Conservation (phyloP, 176 grass and related monocot species). For the Cocos nucifera region DNA sequence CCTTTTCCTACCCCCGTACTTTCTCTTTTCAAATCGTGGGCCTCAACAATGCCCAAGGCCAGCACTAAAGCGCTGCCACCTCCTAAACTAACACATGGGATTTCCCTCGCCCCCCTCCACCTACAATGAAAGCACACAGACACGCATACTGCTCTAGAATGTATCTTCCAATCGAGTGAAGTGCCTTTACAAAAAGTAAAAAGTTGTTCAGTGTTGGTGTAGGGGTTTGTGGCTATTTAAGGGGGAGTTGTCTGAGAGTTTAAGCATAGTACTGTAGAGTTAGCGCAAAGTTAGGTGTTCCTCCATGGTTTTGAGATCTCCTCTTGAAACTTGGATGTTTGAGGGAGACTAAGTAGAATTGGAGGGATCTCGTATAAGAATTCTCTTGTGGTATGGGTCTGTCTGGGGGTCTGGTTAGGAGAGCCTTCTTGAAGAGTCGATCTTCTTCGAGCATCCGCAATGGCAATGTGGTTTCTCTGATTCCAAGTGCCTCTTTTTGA, state of each 20-base stretch:
- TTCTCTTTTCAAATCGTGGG: conserved; percentile 17
- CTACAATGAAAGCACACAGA: conserved; percentile 8
- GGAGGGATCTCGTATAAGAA: background rate
- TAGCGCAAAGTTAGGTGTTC: too few species aligned
- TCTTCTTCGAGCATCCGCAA: conserved; percentile 6
- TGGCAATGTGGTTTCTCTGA: conserved; percentile 21
- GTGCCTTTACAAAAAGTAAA: background rate
- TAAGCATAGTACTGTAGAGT: too few species aligned
- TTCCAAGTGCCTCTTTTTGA: too few species aligned
- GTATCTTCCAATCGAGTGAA: background rate
- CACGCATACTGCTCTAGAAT: background rate
- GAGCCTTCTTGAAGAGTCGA: conserved; percentile 51
- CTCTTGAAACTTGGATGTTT: too few species aligned
- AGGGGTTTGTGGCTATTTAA: too few species aligned
- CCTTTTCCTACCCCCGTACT: background rate
- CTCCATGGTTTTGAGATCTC: too few species aligned
- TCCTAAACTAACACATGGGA: conserved; percentile 50
- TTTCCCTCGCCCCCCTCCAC: background rate
- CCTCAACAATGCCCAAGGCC: conserved; percentile 40
- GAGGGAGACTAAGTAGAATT: too few species aligned
- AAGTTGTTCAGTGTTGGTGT: too few species aligned
- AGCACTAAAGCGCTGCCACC: conserved; percentile 76
- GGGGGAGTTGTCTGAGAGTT: too few species aligned
- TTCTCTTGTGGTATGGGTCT: conserved; percentile 45
- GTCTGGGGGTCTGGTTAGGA: conserved; percentile 58